Evolutionary conservation across 495 filamentous ascomycete species (phyloP), one percentile per base, ranked within the genome.

Genomic region (Cercophora newfieldiana): DNA sequence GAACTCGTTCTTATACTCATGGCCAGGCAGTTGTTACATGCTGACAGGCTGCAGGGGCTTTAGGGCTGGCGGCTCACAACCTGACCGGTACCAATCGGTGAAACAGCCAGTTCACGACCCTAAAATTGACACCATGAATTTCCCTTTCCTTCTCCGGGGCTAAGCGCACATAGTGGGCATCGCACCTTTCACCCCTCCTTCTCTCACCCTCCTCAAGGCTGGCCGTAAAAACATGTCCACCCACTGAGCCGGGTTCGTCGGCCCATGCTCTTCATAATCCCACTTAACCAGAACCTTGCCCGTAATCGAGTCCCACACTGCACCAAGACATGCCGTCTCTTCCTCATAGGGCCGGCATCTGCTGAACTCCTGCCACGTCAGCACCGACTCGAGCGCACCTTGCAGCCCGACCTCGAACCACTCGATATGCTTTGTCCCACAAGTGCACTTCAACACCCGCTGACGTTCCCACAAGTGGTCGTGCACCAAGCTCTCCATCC

Each of bases 401-500:
- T 51, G 6, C 48, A 51, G 48, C 48, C 48, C 48, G 48, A 51
- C 18, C 4, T 7, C 6, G 48, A 7, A n/a, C 48, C 48, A 51
- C 48, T 51, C 48, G 48, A 51, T 51, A 16, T 51, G 48, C 5
- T 51, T n/a, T 51, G 18, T n/a, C 48, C 48, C 48, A 51, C 48
- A 51, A 51, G 18, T n/a, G 48, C 48, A 51, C 48, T n/a, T n/a
- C 48, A 51, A 51, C 48, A 6, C 18, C 48, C 48, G 48, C 48
- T 51, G 48, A 51, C 48, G 5, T 51, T 51, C 48, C 48, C 48
- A 51, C 48, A 51, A n/a, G 48, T 51, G 48, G 48, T 51, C 48
- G 48, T n/a, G 48, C 48, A 51, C 48, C 48, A 51, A 51, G 48
- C 48, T 51, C 48, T 51, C 48, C 48, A 51, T 51, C 48, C 48